Base-by-base conservation (phyloP, 495 filamentous ascomycete species). In the Penicillium cosmopolitanum region DNA sequence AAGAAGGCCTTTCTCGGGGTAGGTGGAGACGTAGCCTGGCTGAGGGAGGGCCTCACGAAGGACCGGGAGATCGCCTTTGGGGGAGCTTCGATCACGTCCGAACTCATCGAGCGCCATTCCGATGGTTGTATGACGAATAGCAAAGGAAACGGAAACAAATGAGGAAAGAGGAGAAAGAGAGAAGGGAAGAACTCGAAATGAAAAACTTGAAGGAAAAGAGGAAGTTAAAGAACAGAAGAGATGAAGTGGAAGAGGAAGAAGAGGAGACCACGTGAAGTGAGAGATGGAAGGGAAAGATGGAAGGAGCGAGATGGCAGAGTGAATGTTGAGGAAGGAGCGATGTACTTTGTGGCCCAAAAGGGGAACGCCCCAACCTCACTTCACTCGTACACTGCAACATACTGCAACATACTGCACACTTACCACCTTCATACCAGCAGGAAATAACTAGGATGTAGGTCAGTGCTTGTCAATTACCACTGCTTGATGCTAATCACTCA, bases 1-100 rank as follows among this genome's bases (percentile, higher is more conserved):
- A 36, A 67, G 31, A 23, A 67, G 61, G 31, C 55, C 53, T 48
- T 67, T 67, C 48, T 64, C 35, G 12, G 65, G 12, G 43, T 61
- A 64, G 2, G 46, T 58, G 5, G 61, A 61, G 19, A 67, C 36
- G 25, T 64, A 58, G 28, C 53, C 53, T 43, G 64, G 64, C 51
- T 64, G 36, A 9, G 65, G 58, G 36, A 53, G 51, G 16, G 21
- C 13, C 8, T 52, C 34, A 33, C 28, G 28, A 9, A 57, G 50
- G 9, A 50, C 46, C 9, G 33, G 4, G 3, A 18, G 31, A 33
- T 61, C 55, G 21, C 34, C 48, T 19, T 56, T 57, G 4, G 8
- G 28, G 8, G 28, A 31, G 28, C 28, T 2, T 31, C 6, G 28
- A 6, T 31, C 28, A 31, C 28, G 28, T 6, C 28, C 28, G 1